phyloP scores from a whole-genome alignment of 2,329 filamentous ascomycete species.

The Fusarium chaquense region DNA sequence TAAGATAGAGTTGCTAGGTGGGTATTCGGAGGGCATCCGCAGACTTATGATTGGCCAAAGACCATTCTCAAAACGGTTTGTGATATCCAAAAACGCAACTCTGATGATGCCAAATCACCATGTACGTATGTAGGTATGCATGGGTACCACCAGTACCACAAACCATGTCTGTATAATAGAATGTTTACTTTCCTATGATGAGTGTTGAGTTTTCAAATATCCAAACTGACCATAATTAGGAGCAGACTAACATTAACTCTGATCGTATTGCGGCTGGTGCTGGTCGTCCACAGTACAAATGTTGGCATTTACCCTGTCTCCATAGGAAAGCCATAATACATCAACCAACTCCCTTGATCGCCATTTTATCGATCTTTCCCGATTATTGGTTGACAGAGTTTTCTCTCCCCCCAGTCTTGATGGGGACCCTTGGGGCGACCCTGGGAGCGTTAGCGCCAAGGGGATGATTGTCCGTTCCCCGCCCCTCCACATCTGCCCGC shows the following conservation, averaged over 20 bases:
- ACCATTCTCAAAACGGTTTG: neutral
- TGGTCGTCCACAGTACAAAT: conserved; percentile 15
- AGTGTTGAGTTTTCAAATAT: neutral
- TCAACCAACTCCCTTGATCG: conserved; percentile 33
- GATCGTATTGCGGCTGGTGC: conserved; percentile 15
- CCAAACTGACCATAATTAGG: conserved; percentile 1
- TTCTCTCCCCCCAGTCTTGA: conserved; percentile 45
- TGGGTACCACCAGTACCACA: neutral
- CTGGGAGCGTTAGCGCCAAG: conserved; percentile 42
- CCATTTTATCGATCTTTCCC: conserved; percentile 49
- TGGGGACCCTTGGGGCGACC: conserved; percentile 50
- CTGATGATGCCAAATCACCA: conserved; percentile 1
- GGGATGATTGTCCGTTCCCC: conserved; percentile 41
- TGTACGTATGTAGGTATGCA: neutral
- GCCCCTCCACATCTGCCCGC: conserved; percentile 32
- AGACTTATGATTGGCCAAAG: conserved; percentile 21
- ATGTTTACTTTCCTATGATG: neutral
- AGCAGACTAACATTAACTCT: neutral
- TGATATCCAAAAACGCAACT: conserved; percentile 17
- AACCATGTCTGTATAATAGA: neutral
- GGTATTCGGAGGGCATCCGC: conserved; percentile 27
- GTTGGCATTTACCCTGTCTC: conserved; percentile 22
- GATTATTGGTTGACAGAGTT: conserved; percentile 52
- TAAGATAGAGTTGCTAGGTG: conserved; percentile 33
- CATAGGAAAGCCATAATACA: conserved; percentile 17